A percentile compares a stretch with the other conserved stretches of the same genome.
Evolutionary conservation across 768 basidiomycete species (phyloP).

Genomic region (Agrocybe praecox): DNA sequence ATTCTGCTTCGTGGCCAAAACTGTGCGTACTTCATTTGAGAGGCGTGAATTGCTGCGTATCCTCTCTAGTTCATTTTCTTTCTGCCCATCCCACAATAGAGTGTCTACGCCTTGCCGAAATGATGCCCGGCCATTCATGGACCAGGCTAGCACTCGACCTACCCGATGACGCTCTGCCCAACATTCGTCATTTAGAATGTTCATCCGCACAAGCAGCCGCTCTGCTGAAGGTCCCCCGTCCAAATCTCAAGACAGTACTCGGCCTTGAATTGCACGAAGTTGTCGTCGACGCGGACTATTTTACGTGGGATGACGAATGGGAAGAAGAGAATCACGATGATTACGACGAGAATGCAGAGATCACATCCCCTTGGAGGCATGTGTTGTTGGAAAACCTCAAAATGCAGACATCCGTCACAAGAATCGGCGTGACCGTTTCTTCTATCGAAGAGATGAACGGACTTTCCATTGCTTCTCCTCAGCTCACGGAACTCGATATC

Average conservation of each 20-base stretch:
- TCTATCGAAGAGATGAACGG: background rate
- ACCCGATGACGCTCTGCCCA: constrained; percentile 1
- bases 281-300: background rate
- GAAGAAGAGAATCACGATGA: background rate
- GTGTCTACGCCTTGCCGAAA: constrained; percentile 1
- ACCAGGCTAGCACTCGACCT: background rate
- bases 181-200: constrained; percentile 5
- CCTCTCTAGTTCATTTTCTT: constrained; percentile 3
- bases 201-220: constrained; percentile 6
- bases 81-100: constrained; percentile 1
- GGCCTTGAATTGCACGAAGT: constrained; percentile 5
- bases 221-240: background rate
- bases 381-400: background rate
- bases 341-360: background rate
- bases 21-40: constrained; percentile 5
- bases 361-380: constrained; percentile 1
- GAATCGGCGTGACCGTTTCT: background rate
- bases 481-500: constrained; percentile 5
- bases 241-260: background rate
- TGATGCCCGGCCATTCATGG: constrained; percentile 12
- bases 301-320: constrained; percentile 3
- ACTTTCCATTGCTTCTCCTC: constrained; percentile 2
- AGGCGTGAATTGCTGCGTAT: constrained; percentile 3
- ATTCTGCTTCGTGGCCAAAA: constrained; percentile 5
- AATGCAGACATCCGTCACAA: constrained; percentile 1